Base-by-base conservation (phyloP, 2,329 filamentous ascomycete genomes). In the Nigrospora osmanthi region DNA sequence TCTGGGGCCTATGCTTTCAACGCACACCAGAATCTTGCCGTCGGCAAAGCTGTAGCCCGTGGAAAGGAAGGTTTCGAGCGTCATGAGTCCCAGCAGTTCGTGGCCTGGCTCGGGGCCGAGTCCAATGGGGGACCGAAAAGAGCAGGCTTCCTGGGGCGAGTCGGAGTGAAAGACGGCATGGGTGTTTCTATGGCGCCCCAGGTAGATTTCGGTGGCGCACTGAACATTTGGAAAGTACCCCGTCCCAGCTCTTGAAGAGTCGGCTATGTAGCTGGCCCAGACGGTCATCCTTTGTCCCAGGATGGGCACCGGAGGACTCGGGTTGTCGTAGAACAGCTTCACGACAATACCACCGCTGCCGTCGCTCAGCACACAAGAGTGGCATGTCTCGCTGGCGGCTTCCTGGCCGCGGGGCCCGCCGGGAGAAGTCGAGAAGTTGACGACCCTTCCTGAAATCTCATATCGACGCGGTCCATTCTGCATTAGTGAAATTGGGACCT, bases 351-450 rank as follows among this genome's bases (percentile, higher is more conserved):
- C 71, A 3, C 69, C 78, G 0, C 68, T 71, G 37, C 76, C 67
- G 55, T 83, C 79, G 40, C 72, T 73, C n/a, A 83, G 55, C 31
- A 76, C 67, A 10, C 82, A 54, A 44, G 72, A 73, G 45, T 79
- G 61, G 54, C 70, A 76, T 13, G 74, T 73, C 49, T 49, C 47
- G 3, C 33, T 17, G 19, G 69, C 67, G 2, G 75, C 72, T 35
- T 66, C 65, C 34, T 58, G 59, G 33, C 70, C 65, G 35, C 61
- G 65, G 49, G 66, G 70, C 46, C 62, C 68, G 4, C 60, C 60
- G 17, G 66, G 70, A 11, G 57, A 53, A 7, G 67, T 59, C 30
- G 75, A 71, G 49, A 79, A 69, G 55, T 81, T 81, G 11, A 77
- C 74, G 12, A 83, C 57, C 28, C 79, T 66, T 2, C 79, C 79